Percentiles rank a stretch among this genome's conserved stretches.
Conservation (phyloP, 805 yeast genomes). For the Kodamaea sagamina region DNA sequence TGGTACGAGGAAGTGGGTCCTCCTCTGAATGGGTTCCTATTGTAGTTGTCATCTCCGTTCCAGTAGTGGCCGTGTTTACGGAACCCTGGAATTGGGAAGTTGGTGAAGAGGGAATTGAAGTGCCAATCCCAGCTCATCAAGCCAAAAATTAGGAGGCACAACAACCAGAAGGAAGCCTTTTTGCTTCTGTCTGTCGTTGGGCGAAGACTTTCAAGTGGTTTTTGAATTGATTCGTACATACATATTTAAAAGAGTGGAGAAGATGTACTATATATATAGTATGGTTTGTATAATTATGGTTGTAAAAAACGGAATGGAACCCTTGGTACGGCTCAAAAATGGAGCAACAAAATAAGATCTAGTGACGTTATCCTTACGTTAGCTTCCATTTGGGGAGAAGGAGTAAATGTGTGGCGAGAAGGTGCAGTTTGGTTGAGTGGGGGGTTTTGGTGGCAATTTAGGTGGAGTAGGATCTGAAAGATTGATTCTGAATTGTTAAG, state of each 20-base stretch:
- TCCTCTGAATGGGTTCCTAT: background rate
- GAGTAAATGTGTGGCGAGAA: too few species aligned
- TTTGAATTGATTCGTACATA: conserved; percentile 1
- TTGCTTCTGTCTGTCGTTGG: conserved; percentile 1
- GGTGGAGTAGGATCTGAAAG: too few species aligned
- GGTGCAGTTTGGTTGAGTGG: too few species aligned
- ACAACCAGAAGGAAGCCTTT: conserved; percentile 3
- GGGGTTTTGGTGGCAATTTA: too few species aligned
- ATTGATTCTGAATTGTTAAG: too few species aligned
- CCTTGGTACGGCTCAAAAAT: background rate
- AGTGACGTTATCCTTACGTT: too few species aligned
- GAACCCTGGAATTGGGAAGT: conserved; percentile 2
- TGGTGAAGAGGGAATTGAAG: background rate
- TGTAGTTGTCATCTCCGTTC: conserved; percentile 1
- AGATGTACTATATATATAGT: background rate
- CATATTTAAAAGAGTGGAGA: background rate
- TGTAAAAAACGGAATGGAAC: background rate
- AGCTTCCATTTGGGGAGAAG: too few species aligned
- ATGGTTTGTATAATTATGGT: too few species aligned
- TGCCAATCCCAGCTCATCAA: conserved; percentile 2
- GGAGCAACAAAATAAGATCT: background rate
- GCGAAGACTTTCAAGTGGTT: background rate
- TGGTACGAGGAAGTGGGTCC: background rate
- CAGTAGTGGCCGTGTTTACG: background rate
- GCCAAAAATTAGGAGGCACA: background rate